These are phyloP conservation scores for Eimeria acervulina DNA, from an alignment of 169 alveolate species.

Conservation along the genomic window DNA sequence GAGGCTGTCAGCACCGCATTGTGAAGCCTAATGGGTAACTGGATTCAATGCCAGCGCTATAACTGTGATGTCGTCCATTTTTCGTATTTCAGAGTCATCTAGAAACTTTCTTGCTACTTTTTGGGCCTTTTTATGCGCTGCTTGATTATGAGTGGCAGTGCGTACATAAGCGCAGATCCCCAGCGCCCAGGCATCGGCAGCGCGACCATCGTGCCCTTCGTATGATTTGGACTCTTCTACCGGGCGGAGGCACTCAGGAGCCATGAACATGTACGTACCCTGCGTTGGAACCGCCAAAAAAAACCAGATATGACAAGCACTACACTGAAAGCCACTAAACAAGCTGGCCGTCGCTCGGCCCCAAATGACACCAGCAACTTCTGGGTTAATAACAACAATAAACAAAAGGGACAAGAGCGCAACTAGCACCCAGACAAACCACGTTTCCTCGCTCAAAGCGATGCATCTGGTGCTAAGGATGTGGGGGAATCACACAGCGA, in stretches of 20 bases:
- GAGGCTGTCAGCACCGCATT: not conserved
- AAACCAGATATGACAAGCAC: not conserved
- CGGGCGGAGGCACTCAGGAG: slow-evolving; percentile 90
- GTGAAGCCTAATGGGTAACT: not conserved
- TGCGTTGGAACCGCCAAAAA: slow-evolving; percentile 77
- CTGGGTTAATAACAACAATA: not conserved
- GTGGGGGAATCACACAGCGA: not conserved
- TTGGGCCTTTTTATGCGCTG: not conserved
- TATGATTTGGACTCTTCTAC: slow-evolving; percentile 84
- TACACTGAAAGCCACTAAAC: not conserved
- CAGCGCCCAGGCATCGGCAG: slow-evolving; percentile 92
- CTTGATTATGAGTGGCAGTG: not conserved
- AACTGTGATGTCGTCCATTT: not conserved
- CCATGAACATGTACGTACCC: slow-evolving; percentile 91
- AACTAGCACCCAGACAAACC: not conserved
- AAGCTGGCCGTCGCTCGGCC: not conserved
- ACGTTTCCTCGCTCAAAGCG: not conserved
- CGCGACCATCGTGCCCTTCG: slow-evolving; percentile 90
- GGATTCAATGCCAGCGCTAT: not conserved
- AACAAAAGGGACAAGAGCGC: not conserved
- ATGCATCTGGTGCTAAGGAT: not conserved
- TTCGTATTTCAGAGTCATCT: not conserved
- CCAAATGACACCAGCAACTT: not conserved
- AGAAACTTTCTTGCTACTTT: not conserved
- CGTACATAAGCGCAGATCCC: slow-evolving; percentile 88